phyloP scores from a whole-genome alignment of 1,139 yeast genomes.

The Yamadazyma atlantica region DNA sequence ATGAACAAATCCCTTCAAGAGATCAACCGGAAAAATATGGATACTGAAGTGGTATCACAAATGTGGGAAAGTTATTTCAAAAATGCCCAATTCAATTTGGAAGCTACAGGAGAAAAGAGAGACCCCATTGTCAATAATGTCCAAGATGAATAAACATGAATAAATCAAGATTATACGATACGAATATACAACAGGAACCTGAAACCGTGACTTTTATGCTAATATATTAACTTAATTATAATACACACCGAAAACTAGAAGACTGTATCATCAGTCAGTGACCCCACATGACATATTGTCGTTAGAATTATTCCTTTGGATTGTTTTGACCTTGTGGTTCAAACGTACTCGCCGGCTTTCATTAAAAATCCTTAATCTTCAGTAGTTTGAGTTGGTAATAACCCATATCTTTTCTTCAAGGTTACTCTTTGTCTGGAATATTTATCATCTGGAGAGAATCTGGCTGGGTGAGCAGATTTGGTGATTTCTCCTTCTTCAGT shows the following conservation, averaged over 20 bases:
- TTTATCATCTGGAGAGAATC: slow-evolving; percentile 99
- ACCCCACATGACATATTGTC: not conserved
- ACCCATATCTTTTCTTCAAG: slow-evolving; percentile 87
- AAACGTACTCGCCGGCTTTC: too few species aligned
- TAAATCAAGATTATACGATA: too few species aligned
- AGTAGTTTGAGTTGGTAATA: slow-evolving; percentile 74
- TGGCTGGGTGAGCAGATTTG: slow-evolving; percentile 98
- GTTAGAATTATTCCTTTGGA: too few species aligned
- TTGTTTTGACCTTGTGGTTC: too few species aligned
- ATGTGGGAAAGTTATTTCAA: slow-evolving; percentile 81
- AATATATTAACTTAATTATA: slow-evolving; percentile 2
- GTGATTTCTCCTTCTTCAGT: slow-evolving; percentile 91
- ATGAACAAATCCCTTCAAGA: slow-evolving; percentile 63
- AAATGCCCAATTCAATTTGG: slow-evolving; percentile 69
- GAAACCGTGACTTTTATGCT: too few species aligned
- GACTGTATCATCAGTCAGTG: not conserved
- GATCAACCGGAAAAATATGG: slow-evolving; percentile 65
- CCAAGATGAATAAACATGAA: slow-evolving; percentile 15
- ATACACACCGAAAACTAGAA: not conserved
- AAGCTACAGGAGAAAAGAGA: slow-evolving; percentile 65
- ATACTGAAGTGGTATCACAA: slow-evolving; percentile 70
- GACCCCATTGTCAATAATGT: slow-evolving; percentile 41
- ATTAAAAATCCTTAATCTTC: not conserved
- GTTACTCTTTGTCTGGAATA: slow-evolving; percentile 99
- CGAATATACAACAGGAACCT: not conserved